Evolutionary conservation across 768 basidiomycete genomes (phyloP).

Genomic region (Boletus reticulatus): DNA sequence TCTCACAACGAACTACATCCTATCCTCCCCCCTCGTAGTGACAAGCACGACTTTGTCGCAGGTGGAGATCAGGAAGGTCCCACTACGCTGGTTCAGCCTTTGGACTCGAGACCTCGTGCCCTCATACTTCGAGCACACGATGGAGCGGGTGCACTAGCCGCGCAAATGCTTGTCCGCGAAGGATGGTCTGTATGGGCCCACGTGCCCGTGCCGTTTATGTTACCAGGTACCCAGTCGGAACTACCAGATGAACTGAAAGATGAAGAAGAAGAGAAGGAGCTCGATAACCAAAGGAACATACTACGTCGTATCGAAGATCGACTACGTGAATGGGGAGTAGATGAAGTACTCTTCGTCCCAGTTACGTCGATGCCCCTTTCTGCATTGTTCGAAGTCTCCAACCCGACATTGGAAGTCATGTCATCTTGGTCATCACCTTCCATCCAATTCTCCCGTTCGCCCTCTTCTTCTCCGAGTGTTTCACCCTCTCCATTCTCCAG

Average conservation of each 20-base stretch:
- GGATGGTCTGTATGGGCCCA: slow-evolving; percentile 81
- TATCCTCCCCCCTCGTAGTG: slow-evolving; percentile 23
- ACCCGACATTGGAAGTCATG: slow-evolving; percentile 14
- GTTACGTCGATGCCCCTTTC: slow-evolving; percentile 21
- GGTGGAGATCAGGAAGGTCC: slow-evolving; percentile 23
- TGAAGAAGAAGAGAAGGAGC: slow-evolving; percentile 33
- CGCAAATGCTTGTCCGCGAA: slow-evolving; percentile 67
- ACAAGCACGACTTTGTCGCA: slow-evolving; percentile 24
- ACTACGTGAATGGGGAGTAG: slow-evolving; percentile 67
- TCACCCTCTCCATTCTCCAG: slow-evolving; percentile 34
- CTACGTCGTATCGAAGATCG: slow-evolving; percentile 50
- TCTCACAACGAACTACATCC: slow-evolving; percentile 30
- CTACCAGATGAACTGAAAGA: slow-evolving; percentile 30
- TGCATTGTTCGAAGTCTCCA: slow-evolving; percentile 22
- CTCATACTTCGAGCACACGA: slow-evolving; percentile 75
- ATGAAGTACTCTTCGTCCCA: slow-evolving; percentile 68
- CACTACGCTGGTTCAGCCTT: neutral
- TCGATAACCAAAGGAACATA: slow-evolving; percentile 40
- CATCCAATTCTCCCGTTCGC: slow-evolving; percentile 21
- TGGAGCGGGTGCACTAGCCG: slow-evolving; percentile 71
- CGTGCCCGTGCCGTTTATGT: slow-evolving; percentile 39
- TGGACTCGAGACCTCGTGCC: slow-evolving; percentile 34
- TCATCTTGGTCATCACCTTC: slow-evolving; percentile 27
- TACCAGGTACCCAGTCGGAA: slow-evolving; percentile 35
- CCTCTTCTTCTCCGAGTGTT: slow-evolving; percentile 31